Base-by-base conservation (phyloP, 1,284 basidiomycete species). In the Rhizoctonia solani region DNA sequence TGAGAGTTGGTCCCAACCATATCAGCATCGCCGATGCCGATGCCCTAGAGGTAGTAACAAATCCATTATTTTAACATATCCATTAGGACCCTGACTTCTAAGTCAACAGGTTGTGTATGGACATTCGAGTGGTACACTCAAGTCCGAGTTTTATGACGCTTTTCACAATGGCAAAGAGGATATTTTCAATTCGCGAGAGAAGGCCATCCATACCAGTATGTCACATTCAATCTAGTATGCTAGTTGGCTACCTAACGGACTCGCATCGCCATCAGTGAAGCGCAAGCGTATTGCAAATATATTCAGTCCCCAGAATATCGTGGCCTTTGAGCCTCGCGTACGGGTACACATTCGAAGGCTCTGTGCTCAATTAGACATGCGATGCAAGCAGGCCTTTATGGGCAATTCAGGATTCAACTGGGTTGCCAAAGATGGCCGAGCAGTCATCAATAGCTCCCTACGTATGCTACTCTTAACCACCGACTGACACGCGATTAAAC, bases 1-100 rank as follows among this genome's bases (percentile, higher is more conserved):
- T 94, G 16, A 88, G 93, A 70, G 80, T 95, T 68, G 90, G 90
- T 0, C 93, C 93, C 0, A 93, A 94, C 76, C 91, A 95, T 73
- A 79, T 94, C 23, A 93, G 91, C 3, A 83, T 95, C 65, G 85
- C 90, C n/a, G 87, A 92, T 74, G 89, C 92, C 0, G 85, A 84
- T 0, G 92, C 91, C 0, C 82, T 94, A 25, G 83, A 83, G 68
- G 75, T 53, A 5, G 14, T 5, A 16, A 44, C 4, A 16, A 16
- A 5, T 4, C n/a, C n/a, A 21, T 21, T 6, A n/a, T 6, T 16
- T 44, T 16, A n/a, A 16, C n/a, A 16, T 16, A 5, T 5, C 5
- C 14, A 44, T 44, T 4, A 16, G 4, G 6, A n/a, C n/a, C n/a
- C n/a, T n/a, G n/a, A 6, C 19, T 4, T 16, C 5, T 16, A 5